Conservation (phyloP, 78 protist species). For the Ministeria vibrans region DNA sequence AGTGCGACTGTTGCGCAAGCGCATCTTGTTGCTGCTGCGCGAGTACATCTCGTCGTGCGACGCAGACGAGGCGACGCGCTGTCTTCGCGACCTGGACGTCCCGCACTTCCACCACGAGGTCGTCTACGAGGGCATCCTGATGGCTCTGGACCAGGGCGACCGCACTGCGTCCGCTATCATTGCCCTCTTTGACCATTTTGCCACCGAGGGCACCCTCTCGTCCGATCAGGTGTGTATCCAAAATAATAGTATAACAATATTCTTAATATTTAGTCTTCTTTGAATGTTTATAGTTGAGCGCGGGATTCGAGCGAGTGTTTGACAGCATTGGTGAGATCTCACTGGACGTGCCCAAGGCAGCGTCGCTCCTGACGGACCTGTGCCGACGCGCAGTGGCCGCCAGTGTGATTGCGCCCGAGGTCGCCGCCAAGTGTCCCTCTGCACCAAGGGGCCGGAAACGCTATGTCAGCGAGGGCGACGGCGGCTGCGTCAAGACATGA, state of each 20-base stretch:
- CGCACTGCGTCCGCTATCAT: neutral
- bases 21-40: neutral
- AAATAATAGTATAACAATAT: too few relatives aligned
- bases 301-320: neutral
- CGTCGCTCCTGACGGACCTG: neutral
- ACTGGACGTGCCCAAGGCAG: neutral
- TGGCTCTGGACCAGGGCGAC: neutral
- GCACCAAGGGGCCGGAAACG: neutral
- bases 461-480: slow-evolving; percentile 7
- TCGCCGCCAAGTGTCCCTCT: neutral
- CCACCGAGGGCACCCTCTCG: neutral
- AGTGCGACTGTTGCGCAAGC: neutral
- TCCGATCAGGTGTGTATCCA: neutral
- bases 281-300: too few relatives aligned
- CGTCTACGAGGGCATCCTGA: neutral
- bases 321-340: neutral
- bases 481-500: slow-evolving; percentile 8
- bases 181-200: neutral
- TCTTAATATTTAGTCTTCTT: too few relatives aligned
- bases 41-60: neutral
- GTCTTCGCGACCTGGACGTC: slow-evolving; percentile 5
- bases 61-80: slow-evolving; percentile 10
- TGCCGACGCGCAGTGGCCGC: neutral
- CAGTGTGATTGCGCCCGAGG: neutral
- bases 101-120: slow-evolving; percentile 24